These are phyloP conservation scores for Schizochytrium sp. DNA, from an alignment of 108 stramenopile genomes.

Conservation along the genomic window DNA sequence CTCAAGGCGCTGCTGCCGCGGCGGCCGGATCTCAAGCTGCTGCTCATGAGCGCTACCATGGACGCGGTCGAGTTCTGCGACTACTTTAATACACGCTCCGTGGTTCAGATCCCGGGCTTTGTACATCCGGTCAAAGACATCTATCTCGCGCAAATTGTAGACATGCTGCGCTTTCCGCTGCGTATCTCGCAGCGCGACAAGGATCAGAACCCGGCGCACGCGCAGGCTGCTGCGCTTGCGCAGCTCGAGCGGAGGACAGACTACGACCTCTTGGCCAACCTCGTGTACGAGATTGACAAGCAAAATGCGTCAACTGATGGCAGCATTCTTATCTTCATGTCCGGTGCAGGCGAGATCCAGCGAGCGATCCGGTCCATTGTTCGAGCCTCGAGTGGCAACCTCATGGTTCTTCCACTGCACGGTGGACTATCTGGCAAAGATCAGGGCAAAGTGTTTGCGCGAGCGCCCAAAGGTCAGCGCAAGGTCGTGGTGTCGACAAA, in stretches of 20 bases:
- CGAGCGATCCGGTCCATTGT: conserved; percentile 68
- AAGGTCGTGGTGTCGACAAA: conserved; percentile 91
- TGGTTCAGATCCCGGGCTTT: conserved; percentile 67
- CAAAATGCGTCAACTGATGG: conserved; percentile 39
- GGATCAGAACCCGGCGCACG: background rate
- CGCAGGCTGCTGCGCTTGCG: background rate
- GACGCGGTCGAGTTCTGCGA: conserved; percentile 66
- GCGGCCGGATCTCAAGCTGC: conserved; percentile 62
- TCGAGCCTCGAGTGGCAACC: conserved; percentile 36
- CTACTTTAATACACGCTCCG: conserved; percentile 67
- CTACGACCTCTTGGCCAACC: background rate
- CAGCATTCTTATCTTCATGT: conserved; percentile 85
- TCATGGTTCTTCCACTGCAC: conserved; percentile 70
- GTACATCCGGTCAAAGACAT: conserved; percentile 65
- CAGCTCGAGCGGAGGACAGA: background rate
- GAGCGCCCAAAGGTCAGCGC: conserved; percentile 48
- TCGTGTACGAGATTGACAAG: background rate
- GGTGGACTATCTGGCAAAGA: conserved; percentile 63
- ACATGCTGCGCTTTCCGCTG: background rate
- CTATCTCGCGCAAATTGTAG: conserved; percentile 32
- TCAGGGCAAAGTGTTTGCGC: conserved; percentile 64
- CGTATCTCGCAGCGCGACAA: background rate
- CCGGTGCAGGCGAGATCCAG: conserved; percentile 82
- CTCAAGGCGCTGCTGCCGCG: conserved; percentile 62
- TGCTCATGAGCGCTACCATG: conserved; percentile 83